Evolutionary conservation across 768 basidiomycete genomes (phyloP).

Genomic region (Serendipita vermifera): DNA sequence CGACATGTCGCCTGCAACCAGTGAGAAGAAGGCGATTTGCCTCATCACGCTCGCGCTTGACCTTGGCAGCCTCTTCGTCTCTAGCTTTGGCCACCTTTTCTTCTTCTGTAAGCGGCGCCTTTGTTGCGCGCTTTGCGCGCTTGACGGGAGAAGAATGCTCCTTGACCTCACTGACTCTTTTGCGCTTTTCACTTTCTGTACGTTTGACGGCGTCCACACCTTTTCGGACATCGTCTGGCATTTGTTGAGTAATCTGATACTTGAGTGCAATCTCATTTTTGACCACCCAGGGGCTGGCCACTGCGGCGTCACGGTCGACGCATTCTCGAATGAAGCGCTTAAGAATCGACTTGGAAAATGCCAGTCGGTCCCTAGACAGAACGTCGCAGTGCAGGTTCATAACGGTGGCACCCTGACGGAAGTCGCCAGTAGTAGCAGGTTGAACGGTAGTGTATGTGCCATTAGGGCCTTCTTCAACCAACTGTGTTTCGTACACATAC

Average conservation of each 20-base stretch:
- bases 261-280: conserved; percentile 71
- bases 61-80: conserved; percentile 31
- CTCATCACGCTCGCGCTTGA: conserved; percentile 42
- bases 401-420: conserved; percentile 57
- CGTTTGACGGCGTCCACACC: conserved; percentile 71
- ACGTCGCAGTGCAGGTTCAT: conserved; percentile 70
- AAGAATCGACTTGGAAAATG: conserved; percentile 94
- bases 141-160: conserved; percentile 16
- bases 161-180: conserved; percentile 63
- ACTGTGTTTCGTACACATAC: conserved; percentile 80
- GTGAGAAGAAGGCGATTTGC: conserved; percentile 1
- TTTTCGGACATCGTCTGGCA: conserved; percentile 73
- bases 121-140: conserved; percentile 53
- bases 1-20: not conserved
- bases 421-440: conserved; percentile 39
- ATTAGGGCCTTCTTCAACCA: conserved; percentile 60
- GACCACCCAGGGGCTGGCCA: conserved; percentile 93
- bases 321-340: conserved; percentile 94
- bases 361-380: conserved; percentile 78
- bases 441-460: conserved; percentile 30
- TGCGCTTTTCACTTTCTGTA: conserved; percentile 84
- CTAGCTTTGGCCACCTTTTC: conserved; percentile 44
- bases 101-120: conserved; percentile 28
- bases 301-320: conserved; percentile 80
- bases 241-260: conserved; percentile 72